Percentiles rank a stretch among this genome's conserved stretches.
phyloP scores from a whole-genome alignment of 257 asterid genomes.

The Datura wrightii region DNA sequence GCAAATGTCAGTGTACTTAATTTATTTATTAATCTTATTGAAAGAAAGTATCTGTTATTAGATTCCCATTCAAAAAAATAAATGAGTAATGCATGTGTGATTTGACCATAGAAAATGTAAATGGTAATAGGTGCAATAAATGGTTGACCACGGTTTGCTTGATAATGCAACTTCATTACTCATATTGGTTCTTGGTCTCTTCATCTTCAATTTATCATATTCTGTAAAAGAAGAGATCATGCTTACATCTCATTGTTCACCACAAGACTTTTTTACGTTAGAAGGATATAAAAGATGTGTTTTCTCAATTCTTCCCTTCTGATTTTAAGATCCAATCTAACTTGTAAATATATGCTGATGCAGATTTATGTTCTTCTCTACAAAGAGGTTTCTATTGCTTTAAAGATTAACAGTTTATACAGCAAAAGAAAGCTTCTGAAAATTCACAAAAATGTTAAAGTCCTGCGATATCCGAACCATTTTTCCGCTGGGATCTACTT shows the following conservation, averaged over 20 bases:
- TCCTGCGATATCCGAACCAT: constrained; percentile 84
- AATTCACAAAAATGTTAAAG: constrained; percentile 90
- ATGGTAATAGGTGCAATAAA: constrained; percentile 25
- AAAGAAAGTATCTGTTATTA: background rate
- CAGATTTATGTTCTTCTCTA: constrained; percentile 95
- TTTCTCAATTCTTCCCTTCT: background rate
- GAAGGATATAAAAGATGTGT: constrained; percentile 9
- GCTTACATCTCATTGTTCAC: constrained; percentile 13
- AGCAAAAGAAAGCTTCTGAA: constrained; percentile 75
- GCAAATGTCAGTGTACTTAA: background rate
- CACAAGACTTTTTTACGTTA: background rate
- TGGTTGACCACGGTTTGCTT: background rate
- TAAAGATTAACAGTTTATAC: constrained; percentile 87
- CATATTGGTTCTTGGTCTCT: constrained; percentile 1
- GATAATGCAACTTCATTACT: background rate
- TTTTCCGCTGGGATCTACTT: constrained; percentile 76
- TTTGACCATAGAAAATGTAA: background rate
- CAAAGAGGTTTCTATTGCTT: constrained; percentile 94
- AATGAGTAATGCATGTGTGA: background rate
- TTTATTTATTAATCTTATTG: background rate
- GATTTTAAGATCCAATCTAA: background rate
- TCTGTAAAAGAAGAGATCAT: constrained; percentile 22
- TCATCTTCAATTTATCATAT: background rate
- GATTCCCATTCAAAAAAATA: background rate
- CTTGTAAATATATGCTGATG: constrained; percentile 37